Conservation (phyloP, 2,329 filamentous ascomycete species). For the Fusarium sp. region DNA sequence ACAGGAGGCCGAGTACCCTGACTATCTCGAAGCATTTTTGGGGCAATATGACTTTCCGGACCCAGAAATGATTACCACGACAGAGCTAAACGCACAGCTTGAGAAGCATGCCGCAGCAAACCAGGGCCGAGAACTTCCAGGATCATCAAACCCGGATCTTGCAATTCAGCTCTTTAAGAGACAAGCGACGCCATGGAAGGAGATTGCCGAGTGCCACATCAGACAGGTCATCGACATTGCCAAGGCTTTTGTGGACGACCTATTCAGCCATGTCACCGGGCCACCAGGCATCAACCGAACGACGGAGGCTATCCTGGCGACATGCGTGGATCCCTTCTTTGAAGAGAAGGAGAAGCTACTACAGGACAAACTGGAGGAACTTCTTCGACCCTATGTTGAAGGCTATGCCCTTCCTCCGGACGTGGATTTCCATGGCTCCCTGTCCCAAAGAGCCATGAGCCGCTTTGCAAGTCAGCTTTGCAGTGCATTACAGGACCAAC, state of each 20-base stretch:
- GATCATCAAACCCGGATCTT: slow-evolving; percentile 51
- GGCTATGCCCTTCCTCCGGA: slow-evolving; percentile 47
- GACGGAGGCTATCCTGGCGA: slow-evolving; percentile 38
- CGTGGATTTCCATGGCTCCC: slow-evolving; percentile 43
- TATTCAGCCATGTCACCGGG: slow-evolving; percentile 50
- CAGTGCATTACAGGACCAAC: not conserved
- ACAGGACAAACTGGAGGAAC: slow-evolving; percentile 52
- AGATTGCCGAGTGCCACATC: slow-evolving; percentile 53
- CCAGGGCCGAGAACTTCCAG: slow-evolving; percentile 56
- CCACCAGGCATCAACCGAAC: slow-evolving; percentile 25
- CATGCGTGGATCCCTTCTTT: slow-evolving; percentile 49
- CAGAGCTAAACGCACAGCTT: slow-evolving; percentile 43
- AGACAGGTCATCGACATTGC: slow-evolving; percentile 42
- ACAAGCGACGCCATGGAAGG: slow-evolving; percentile 54
- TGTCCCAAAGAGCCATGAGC: slow-evolving; percentile 5
- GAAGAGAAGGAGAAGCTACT: slow-evolving; percentile 47
- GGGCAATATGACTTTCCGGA: slow-evolving; percentile 45
- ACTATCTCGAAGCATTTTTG: slow-evolving; percentile 47
- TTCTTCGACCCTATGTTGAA: slow-evolving; percentile 52
- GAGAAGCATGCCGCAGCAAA: slow-evolving; percentile 50
- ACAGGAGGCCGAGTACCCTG: slow-evolving; percentile 21
- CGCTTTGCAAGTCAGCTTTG: slow-evolving; percentile 30
- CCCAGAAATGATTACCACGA: slow-evolving; percentile 38
- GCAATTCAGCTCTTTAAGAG: slow-evolving; percentile 54
- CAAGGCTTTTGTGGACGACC: slow-evolving; percentile 53